These are phyloP conservation scores for Ricinus communis DNA, from an alignment of 345 rosid genomes.

Conservation along the genomic window DNA sequence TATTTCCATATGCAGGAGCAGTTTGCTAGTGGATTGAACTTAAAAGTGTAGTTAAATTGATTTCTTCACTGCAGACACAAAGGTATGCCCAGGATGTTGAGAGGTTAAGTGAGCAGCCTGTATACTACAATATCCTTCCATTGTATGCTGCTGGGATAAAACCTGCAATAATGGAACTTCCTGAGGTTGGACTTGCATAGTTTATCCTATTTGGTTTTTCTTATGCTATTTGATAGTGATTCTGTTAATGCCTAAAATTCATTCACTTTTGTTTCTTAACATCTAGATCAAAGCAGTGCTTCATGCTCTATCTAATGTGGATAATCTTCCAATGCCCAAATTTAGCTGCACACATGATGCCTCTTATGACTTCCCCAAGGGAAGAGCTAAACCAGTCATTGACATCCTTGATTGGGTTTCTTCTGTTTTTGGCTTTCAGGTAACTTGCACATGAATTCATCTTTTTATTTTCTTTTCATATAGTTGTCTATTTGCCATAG, in stretches of 20 bases:
- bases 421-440: constrained; percentile 94
- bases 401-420: constrained; percentile 97
- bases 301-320: constrained; percentile 54
- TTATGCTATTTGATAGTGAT: constrained; percentile 1
- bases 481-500: constrained; percentile 9
- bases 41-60: constrained; percentile 17
- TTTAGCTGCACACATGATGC: constrained; percentile 19
- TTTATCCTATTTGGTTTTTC: constrained; percentile 14
- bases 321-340: constrained; percentile 60
- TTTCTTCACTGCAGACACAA: constrained; percentile 44
- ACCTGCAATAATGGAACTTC: constrained; percentile 80
- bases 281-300: constrained; percentile 81
- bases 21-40: constrained; percentile 18
- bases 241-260: constrained; percentile 15
- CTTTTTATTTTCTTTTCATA: constrained; percentile 8
- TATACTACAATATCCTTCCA: constrained; percentile 85
- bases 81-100: constrained; percentile 65
- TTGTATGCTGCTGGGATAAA: constrained; percentile 58
- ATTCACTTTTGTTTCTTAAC: constrained; percentile 9
- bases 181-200: constrained; percentile 61
- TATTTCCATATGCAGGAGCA: constrained; percentile 10
- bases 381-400: constrained; percentile 41
- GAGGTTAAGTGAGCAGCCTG: constrained; percentile 54
- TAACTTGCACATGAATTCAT: constrained; percentile 29
- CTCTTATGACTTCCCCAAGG: constrained; percentile 35